Percentiles rank a stretch among this genome's conserved stretches.
phyloP scores from a whole-genome alignment of 352 stramenopile species.

The Phytophthora nicotianae region DNA sequence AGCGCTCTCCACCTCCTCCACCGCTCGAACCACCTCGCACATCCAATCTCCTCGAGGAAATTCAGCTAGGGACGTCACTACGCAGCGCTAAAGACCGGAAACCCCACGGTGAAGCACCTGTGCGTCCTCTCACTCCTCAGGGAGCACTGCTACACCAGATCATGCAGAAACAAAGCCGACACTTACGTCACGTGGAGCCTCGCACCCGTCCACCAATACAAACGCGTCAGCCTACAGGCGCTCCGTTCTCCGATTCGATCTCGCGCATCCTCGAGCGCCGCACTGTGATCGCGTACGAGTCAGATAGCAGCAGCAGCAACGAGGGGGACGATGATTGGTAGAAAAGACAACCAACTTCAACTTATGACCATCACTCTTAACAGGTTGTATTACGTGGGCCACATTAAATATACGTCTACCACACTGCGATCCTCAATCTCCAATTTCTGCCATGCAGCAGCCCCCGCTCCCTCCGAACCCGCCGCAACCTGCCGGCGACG shows the following conservation, averaged over 20 bases:
- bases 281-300: slow-evolving; percentile 64
- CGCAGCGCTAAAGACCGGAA: slow-evolving; percentile 12
- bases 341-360: slow-evolving; percentile 14
- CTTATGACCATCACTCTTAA: slow-evolving; percentile 9
- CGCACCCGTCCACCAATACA: slow-evolving; percentile 13
- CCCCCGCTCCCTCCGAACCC: slow-evolving; percentile 27
- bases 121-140: slow-evolving; percentile 22
- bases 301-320: slow-evolving; percentile 41
- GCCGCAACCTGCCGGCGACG: slow-evolving; percentile 33
- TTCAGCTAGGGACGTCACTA: slow-evolving; percentile 37
- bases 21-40: slow-evolving; percentile 1
- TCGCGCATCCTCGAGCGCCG: slow-evolving; percentile 66
- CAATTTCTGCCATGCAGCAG: slow-evolving; percentile 31
- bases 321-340: slow-evolving; percentile 35
- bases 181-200: slow-evolving; percentile 43
- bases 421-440: slow-evolving; percentile 10
- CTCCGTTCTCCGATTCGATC: slow-evolving; percentile 63
- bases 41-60: slow-evolving; percentile 36
- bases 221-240: slow-evolving; percentile 3
- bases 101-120: slow-evolving; percentile 8
- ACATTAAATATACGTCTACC: slow-evolving; percentile 1
- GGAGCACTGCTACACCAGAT: slow-evolving; percentile 58
- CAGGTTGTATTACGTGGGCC: neutral
- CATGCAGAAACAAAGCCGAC: slow-evolving; percentile 49
- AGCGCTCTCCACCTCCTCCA: slow-evolving; percentile 15